These are phyloP conservation scores for Fonsecaea monophora DNA, from an alignment of 2,329 filamentous ascomycete species.

Conservation along the genomic window DNA sequence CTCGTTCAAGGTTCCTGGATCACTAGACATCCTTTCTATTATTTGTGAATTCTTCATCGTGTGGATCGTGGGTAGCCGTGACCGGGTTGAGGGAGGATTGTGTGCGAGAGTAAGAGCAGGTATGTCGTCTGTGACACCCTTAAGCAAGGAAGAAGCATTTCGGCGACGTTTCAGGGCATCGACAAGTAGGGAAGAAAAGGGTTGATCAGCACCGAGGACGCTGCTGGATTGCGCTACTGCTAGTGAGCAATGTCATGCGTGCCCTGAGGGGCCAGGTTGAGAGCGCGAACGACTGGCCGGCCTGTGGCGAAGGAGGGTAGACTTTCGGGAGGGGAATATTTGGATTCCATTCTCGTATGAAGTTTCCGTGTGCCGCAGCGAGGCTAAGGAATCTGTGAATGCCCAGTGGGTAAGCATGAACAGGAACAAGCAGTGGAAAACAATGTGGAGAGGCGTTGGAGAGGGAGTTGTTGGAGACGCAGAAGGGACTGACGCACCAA, in stretches of 20 bases:
- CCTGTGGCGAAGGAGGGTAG: background rate
- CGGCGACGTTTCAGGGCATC: conserved; percentile 7
- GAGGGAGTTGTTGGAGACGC: background rate
- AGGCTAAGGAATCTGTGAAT: conserved; percentile 7
- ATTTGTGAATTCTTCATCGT: background rate
- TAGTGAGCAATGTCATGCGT: conserved; percentile 14
- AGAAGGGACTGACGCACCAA: background rate
- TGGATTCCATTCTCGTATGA: background rate
- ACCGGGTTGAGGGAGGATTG: background rate
- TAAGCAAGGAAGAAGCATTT: conserved; percentile 4
- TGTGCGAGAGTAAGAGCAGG: background rate
- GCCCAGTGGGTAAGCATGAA: background rate
- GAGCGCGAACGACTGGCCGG: background rate
- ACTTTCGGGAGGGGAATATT: background rate
- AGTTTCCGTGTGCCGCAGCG: background rate
- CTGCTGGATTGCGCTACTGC: background rate
- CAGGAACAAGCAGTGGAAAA: background rate
- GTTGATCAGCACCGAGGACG: conserved; percentile 13
- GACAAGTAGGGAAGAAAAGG: background rate
- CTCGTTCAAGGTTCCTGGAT: conserved; percentile 7
- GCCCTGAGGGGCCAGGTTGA: conserved; percentile 1
- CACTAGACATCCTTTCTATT: conserved; percentile 5
- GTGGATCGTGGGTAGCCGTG: background rate
- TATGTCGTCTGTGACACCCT: conserved; percentile 8
- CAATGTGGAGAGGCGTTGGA: background rate